Percentiles rank a stretch among this genome's conserved stretches.
Conservation (phyloP, 2,329 filamentous ascomycete species). For the Aspergillus fructus region DNA sequence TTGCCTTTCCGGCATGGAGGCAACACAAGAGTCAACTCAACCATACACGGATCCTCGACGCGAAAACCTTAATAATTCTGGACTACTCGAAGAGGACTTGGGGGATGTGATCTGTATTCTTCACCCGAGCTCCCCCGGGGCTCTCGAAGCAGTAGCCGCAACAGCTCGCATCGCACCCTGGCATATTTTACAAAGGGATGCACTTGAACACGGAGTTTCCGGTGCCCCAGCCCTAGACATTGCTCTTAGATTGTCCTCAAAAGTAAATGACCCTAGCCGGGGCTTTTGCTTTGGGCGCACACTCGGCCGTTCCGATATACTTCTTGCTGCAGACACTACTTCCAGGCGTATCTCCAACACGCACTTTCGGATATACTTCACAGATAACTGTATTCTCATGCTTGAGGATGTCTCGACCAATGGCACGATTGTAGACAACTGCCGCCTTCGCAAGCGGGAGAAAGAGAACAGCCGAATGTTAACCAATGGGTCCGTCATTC, state of each 20-base stretch:
- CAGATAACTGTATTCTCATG: conserved; percentile 83
- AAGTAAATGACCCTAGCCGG: conserved; percentile 63
- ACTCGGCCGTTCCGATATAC: conserved; percentile 66
- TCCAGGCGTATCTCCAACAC: conserved; percentile 80
- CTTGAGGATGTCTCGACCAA: conserved; percentile 94
- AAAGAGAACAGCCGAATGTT: conserved; percentile 62
- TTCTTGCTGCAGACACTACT: conserved; percentile 67
- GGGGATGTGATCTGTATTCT: conserved; percentile 88
- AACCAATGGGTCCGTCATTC: conserved; percentile 69
- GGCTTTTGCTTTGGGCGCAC: conserved; percentile 91
- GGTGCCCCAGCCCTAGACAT: conserved; percentile 57
- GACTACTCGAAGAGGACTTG: conserved; percentile 77
- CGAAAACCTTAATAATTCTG: conserved; percentile 75
- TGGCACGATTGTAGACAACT: conserved; percentile 80
- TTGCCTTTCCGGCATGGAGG: conserved; percentile 35
- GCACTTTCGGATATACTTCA: conserved; percentile 95
- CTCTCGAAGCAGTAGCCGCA: conserved; percentile 67
- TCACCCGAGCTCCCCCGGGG: conserved; percentile 72
- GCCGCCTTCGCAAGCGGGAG: conserved; percentile 58
- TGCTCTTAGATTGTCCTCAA: conserved; percentile 75
- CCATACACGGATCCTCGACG: conserved; percentile 77
- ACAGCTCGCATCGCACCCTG: conserved; percentile 55
- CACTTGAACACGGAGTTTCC: conserved; percentile 41
- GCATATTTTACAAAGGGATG: conserved; percentile 58
- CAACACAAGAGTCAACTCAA: conserved; percentile 69